Evolutionary conservation across 192 early-diverging fungal species (phyloP).

Genomic region (Backusella psychrophila): DNA sequence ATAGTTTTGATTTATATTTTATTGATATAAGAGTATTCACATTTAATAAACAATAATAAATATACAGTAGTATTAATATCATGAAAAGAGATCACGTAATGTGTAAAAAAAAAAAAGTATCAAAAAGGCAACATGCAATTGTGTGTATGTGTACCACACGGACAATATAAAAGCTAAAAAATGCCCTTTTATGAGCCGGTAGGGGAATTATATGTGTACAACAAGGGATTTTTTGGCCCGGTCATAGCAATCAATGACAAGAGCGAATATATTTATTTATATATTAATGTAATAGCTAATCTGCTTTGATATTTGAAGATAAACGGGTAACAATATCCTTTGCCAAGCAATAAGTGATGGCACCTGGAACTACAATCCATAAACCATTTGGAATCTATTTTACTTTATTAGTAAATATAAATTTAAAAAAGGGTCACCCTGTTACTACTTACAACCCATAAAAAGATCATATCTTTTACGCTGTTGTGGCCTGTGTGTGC

Average conservation of each 20-base stretch:
- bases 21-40: too few species aligned
- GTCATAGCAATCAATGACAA: background rate
- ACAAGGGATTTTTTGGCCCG: background rate
- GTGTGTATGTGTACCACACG: background rate
- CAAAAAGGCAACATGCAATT: background rate
- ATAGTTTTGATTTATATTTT: too few species aligned
- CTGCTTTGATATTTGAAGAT: background rate
- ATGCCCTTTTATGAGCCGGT: background rate
- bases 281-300: background rate
- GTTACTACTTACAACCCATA: constrained; percentile 25
- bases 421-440: background rate
- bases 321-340: constrained; percentile 6
- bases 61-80: background rate
- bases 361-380: constrained; percentile 31
- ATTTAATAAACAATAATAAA: background rate
- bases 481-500: constrained; percentile 28
- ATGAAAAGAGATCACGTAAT: background rate
- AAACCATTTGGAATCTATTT: constrained; percentile 33
- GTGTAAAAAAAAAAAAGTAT: background rate
- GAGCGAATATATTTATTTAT: background rate
- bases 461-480: background rate
- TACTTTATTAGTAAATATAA: background rate
- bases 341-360: constrained; percentile 16
- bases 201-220: background rate
- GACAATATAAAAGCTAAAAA: background rate